A percentile compares a stretch with the other conserved stretches of the same genome.
phyloP scores from a whole-genome alignment of 1,139 yeast species.

The Starmera stellimalicola region DNA sequence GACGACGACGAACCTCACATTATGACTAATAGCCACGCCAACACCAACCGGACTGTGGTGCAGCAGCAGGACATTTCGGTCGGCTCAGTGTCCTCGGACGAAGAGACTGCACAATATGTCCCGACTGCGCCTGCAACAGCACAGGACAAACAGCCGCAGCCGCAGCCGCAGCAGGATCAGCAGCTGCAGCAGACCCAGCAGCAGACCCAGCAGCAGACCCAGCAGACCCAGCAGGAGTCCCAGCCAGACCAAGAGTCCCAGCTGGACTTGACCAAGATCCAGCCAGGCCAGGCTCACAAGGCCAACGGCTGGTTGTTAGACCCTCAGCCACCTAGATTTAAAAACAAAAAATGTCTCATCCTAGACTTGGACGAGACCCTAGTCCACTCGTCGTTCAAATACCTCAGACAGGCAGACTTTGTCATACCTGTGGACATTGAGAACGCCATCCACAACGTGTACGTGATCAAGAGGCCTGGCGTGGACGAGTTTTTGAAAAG shows the following conservation, averaged over 20 bases:
- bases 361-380: slow-evolving; percentile 92
- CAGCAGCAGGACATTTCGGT: too few relatives aligned
- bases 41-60: too few relatives aligned
- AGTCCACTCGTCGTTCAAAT: slow-evolving; percentile 92
- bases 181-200: slow-evolving; percentile 3
- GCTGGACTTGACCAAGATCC: slow-evolving; percentile 51
- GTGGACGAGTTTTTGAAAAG: slow-evolving; percentile 83
- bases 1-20: slow-evolving; percentile 3
- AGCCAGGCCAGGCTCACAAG: slow-evolving; percentile 59
- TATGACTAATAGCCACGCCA: not conserved
- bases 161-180: not conserved
- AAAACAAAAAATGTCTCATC: slow-evolving; percentile 73
- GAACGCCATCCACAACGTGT: slow-evolving; percentile 84
- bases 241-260: not conserved
- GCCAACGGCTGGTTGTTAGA: slow-evolving; percentile 60
- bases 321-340: slow-evolving; percentile 32
- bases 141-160: not conserved
- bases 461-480: slow-evolving; percentile 95
- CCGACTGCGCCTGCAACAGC: not conserved
- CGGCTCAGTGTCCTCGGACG: too few relatives aligned
- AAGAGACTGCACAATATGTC: too few relatives aligned
- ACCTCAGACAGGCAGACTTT: slow-evolving; percentile 86
- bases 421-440: slow-evolving; percentile 91
- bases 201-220: slow-evolving; percentile 7
- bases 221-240: not conserved